A percentile compares a stretch with the other conserved stretches of the same genome.
These are phyloP conservation scores for Gloeopeniophorella convolvens DNA, from an alignment of 768 basidiomycete genomes.

Conservation along the genomic window DNA sequence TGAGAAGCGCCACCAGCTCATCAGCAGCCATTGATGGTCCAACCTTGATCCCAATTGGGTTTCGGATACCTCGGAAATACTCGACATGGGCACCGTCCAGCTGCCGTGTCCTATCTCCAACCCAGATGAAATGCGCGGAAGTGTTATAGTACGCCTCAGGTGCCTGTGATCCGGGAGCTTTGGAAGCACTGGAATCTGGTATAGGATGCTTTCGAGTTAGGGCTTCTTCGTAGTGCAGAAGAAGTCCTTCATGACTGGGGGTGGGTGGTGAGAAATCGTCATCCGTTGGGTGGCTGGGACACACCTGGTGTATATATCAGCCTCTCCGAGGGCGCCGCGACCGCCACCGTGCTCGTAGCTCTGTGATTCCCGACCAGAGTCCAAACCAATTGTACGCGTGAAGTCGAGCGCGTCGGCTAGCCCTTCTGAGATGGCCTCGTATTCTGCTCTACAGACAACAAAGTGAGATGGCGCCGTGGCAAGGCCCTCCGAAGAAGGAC, in stretches of 20 bases:
- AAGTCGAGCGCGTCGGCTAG: constrained; percentile 93
- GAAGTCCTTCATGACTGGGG: constrained; percentile 81
- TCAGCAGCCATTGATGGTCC: constrained; percentile 79
- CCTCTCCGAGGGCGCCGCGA: constrained; percentile 69
- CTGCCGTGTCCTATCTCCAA: constrained; percentile 93
- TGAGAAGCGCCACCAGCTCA: constrained; percentile 70
- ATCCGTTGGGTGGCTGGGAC: neutral
- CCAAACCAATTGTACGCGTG: constrained; percentile 79
- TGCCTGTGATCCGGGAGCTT: constrained; percentile 2
- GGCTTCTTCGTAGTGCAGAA: constrained; percentile 89
- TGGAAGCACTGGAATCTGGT: constrained; percentile 22
- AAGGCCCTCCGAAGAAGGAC: constrained; percentile 19
- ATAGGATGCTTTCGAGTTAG: constrained; percentile 66
- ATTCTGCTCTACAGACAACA: constrained; percentile 51
- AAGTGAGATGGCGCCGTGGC: neutral
- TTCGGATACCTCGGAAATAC: constrained; percentile 87
- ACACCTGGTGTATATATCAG: constrained; percentile 90
- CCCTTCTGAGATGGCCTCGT: constrained; percentile 77
- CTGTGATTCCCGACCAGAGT: constrained; percentile 36
- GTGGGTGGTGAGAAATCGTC: neutral
- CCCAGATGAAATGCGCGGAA: constrained; percentile 94
- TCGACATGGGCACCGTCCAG: constrained; percentile 92
- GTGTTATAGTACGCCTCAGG: constrained; percentile 71
- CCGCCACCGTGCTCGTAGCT: constrained; percentile 70
- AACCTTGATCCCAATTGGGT: constrained; percentile 94